These are phyloP conservation scores for Neurospora sp. DNA, from an alignment of 495 filamentous ascomycete species.

Conservation along the genomic window DNA sequence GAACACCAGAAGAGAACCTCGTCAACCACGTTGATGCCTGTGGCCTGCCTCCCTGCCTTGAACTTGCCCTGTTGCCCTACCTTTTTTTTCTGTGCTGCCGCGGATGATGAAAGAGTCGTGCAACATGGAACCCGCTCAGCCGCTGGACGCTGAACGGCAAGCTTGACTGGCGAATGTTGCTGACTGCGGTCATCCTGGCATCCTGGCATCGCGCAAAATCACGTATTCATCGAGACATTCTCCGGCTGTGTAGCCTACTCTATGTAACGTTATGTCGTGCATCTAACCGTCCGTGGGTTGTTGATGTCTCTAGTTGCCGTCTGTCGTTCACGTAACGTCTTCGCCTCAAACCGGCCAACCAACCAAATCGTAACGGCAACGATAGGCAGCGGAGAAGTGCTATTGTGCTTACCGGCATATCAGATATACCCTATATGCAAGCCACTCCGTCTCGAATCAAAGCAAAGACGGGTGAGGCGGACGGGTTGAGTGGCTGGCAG, in stretches of 20 bases:
- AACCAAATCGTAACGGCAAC: background rate
- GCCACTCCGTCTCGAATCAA: background rate
- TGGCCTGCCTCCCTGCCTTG: background rate
- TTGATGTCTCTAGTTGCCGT: background rate
- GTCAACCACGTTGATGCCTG: background rate
- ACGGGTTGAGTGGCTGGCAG: background rate
- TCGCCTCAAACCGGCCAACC: background rate
- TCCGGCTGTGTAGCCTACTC: background rate
- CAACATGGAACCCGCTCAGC: background rate
- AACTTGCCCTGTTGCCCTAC: background rate
- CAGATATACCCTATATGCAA: background rate
- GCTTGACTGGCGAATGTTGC: background rate
- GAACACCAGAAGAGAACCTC: background rate
- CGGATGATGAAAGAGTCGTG: background rate
- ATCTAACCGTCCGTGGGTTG: background rate
- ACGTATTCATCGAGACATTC: background rate
- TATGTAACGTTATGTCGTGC: background rate
- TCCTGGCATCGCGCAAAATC: background rate
- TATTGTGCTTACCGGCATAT: background rate
- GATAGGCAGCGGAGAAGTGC: background rate
- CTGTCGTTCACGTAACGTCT: background rate
- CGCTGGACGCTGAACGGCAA: background rate
- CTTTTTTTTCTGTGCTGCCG: background rate
- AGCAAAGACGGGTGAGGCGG: background rate
- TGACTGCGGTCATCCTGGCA: background rate